Conservation (phyloP, 257 asterid species). For the Solanum tacnaense region DNA sequence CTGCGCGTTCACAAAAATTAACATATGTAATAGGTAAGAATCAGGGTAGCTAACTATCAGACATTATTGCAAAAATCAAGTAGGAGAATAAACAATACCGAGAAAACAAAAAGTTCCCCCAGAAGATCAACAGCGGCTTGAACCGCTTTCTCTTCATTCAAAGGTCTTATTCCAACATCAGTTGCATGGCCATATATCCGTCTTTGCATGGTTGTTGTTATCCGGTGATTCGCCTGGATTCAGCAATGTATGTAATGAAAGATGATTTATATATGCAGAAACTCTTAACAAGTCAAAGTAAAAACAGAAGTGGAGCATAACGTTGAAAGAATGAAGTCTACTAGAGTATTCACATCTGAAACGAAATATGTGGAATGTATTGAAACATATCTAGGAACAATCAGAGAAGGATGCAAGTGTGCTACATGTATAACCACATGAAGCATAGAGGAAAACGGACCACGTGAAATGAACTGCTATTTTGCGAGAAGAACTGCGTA, state of each 20-base stretch:
- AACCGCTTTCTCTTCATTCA: conserved; percentile 94
- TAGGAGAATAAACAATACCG: conserved; percentile 35
- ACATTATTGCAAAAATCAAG: conserved; percentile 2
- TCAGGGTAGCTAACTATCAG: not conserved
- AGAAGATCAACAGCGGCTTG: conserved; percentile 89
- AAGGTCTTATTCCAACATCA: conserved; percentile 85
- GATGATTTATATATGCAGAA: not conserved
- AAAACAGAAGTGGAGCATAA: not conserved
- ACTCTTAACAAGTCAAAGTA: not conserved
- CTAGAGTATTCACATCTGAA: not conserved
- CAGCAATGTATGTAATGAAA: conserved; percentile 1
- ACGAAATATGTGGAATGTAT: not conserved
- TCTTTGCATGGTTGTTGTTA: conserved; percentile 90
- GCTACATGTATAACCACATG: not conserved
- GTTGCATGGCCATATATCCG: conserved; percentile 89
- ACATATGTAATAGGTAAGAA: not conserved
- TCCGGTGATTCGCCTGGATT: conserved; percentile 72
- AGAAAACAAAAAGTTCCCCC: conserved; percentile 78
- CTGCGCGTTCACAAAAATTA: not conserved
- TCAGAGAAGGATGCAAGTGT: not conserved
- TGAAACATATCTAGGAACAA: not conserved
- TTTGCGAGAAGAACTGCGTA: not conserved
- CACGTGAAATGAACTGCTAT: not conserved
- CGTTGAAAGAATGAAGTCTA: not conserved
- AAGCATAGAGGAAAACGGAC: not conserved